Percentiles rank a stretch among this genome's conserved stretches.
Conservation (phyloP, 108 stramenopile species). For the Aurantiochytrium sp. region DNA sequence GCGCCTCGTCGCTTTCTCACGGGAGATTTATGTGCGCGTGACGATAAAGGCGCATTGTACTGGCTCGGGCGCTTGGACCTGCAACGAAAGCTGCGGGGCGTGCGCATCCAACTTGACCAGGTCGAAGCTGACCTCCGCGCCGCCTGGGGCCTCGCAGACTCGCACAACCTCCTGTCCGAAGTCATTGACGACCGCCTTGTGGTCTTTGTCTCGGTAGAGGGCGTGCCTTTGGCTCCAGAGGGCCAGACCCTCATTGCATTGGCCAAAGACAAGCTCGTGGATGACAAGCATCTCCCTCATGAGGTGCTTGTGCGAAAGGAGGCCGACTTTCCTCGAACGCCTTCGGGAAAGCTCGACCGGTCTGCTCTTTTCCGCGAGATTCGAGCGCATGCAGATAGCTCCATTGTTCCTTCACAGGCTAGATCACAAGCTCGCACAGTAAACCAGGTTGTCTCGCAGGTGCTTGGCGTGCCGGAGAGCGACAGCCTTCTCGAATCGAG, state of each 20-base stretch:
- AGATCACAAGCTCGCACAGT: too few relatives aligned
- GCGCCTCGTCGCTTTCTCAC: not conserved
- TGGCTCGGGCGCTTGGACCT: not conserved
- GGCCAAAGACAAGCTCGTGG: not conserved
- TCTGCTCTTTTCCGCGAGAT: not conserved
- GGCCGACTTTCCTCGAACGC: not conserved
- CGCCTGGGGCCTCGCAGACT: not conserved
- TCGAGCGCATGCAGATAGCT: too few relatives aligned
- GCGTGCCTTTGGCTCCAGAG: not conserved
- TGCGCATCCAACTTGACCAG: not conserved
- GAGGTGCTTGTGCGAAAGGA: not conserved
- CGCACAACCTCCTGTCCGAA: not conserved
- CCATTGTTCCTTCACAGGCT: too few relatives aligned
- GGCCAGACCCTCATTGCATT: not conserved
- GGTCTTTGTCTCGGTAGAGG: not conserved
- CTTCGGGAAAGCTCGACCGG: not conserved
- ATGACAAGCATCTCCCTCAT: not conserved
- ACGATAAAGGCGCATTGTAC: not conserved
- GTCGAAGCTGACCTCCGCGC: not conserved
- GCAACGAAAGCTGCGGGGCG: not conserved
- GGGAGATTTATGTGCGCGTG: not conserved
- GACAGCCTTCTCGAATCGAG: not conserved
- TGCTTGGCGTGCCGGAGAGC: not conserved
- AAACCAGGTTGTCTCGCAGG: not conserved
- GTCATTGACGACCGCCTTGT: not conserved